Evolutionary conservation across 306 rosid species (phyloP).

Genomic region (Sesbania bispinosa): DNA sequence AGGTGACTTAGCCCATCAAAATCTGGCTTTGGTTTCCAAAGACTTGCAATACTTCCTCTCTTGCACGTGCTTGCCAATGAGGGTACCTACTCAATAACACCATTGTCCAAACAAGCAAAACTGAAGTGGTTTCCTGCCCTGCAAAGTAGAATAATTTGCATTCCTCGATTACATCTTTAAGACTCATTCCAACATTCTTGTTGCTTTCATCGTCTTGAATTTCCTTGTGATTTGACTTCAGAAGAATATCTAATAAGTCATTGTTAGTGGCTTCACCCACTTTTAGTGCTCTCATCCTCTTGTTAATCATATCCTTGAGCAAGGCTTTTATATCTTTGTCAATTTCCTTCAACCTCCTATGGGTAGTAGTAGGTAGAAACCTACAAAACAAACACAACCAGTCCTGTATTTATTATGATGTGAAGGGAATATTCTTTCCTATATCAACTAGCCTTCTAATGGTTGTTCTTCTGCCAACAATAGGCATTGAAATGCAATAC

Average conservation of each 20-base stretch:
- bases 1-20: no score
- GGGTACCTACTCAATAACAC: constrained; percentile 19
- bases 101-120: constrained; percentile 41
- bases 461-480: no score
- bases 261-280: constrained; percentile 17
- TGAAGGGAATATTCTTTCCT: neutral
- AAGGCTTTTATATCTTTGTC: constrained; percentile 2
- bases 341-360: constrained; percentile 21
- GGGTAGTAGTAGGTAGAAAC: constrained; percentile 31
- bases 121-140: constrained; percentile 47
- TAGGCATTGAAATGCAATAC: neutral
- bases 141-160: constrained; percentile 44
- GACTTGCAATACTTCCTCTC: constrained; percentile 26
- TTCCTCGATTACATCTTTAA: constrained; percentile 35
- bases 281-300: constrained; percentile 20
- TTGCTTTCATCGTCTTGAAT: constrained; percentile 26
- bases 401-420: no score
- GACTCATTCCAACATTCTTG: constrained; percentile 33
- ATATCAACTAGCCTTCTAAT: neutral
- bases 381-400: neutral
- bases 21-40: no score
- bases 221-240: constrained; percentile 43
- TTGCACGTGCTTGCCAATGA: constrained; percentile 38
- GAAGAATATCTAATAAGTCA: constrained; percentile 23
- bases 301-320: constrained; percentile 26